phyloP scores from a whole-genome alignment of 306 rosid genomes.

The Ammopiptanthus mongolicus region DNA sequence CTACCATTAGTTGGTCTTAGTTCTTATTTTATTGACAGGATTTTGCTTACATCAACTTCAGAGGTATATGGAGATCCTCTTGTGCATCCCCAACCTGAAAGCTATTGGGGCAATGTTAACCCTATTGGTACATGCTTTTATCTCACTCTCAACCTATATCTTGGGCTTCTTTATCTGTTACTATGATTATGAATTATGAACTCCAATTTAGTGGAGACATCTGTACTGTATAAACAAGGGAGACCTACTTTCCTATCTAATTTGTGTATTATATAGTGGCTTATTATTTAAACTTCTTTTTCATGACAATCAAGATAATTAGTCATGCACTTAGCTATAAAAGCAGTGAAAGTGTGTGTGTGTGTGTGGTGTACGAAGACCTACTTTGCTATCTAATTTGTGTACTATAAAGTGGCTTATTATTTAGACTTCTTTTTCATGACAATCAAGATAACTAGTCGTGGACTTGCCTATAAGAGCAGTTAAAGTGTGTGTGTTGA shows the following conservation, averaged over 20 bases:
- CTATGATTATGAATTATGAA: background rate
- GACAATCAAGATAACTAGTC: no score
- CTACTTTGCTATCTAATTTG: no score
- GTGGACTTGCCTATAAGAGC: no score
- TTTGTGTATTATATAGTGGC: background rate
- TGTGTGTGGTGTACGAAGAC: no score
- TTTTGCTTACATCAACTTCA: slow-evolving; percentile 93
- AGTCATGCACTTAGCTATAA: no score
- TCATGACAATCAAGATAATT: no score
- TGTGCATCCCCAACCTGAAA: slow-evolving; percentile 86
- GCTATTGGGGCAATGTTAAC: slow-evolving; percentile 97
- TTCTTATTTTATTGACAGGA: slow-evolving; percentile 45
- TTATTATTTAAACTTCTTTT: slow-evolving; percentile 1
- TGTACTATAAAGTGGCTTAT: no score
- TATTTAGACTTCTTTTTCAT: no score
- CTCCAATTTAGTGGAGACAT: background rate
- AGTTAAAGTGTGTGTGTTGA: no score
- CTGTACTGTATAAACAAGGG: background rate
- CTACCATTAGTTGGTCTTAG: slow-evolving; percentile 15
- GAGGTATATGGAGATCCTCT: slow-evolving; percentile 99
- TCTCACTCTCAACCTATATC: slow-evolving; percentile 17
- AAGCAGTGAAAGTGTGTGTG: no score
- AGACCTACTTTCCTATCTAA: background rate
- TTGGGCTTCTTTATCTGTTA: slow-evolving; percentile 7
- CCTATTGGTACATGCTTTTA: slow-evolving; percentile 71